These are phyloP conservation scores for Athelia sp. DNA, from an alignment of 1,284 basidiomycete genomes.

Conservation along the genomic window DNA sequence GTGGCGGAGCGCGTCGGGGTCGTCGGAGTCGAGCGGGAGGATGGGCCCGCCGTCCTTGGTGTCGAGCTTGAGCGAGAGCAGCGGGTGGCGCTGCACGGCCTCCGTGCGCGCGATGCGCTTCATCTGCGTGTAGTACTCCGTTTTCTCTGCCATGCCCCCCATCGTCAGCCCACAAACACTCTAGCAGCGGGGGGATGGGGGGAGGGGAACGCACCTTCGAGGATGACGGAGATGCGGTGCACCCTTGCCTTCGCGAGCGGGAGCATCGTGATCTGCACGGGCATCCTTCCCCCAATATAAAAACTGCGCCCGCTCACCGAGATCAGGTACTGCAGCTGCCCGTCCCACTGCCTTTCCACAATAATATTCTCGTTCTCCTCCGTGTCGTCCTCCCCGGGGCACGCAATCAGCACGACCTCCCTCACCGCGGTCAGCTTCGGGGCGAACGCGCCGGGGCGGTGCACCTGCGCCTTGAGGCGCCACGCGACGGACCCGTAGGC, in stretches of 20 bases:
- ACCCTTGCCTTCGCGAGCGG: constrained; percentile 85
- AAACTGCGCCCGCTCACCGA: constrained; percentile 79
- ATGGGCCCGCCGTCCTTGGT: constrained; percentile 46
- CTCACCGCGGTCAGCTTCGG: constrained; percentile 66
- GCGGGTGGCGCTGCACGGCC: constrained; percentile 57
- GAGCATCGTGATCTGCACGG: constrained; percentile 78
- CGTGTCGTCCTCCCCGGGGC: constrained; percentile 73
- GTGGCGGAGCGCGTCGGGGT: constrained; percentile 45
- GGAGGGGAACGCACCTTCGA: constrained; percentile 65
- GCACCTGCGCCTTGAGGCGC: constrained; percentile 78
- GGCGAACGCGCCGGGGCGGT: constrained; percentile 80
- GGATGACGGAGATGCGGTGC: constrained; percentile 68
- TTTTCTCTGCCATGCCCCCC: constrained; percentile 49
- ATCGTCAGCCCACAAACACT: constrained; percentile 1
- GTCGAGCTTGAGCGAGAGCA: constrained; percentile 64
- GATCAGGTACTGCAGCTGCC: constrained; percentile 83
- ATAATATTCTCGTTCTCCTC: constrained; percentile 83
- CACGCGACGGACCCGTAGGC: constrained; percentile 81
- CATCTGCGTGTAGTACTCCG: constrained; percentile 75
- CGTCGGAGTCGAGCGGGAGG: constrained; percentile 62
- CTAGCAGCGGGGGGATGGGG: not conserved
- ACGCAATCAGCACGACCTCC: constrained; percentile 77
- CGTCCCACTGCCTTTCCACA: constrained; percentile 90
- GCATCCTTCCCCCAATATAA: constrained; percentile 80
- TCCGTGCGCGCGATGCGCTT: constrained; percentile 76